Conservation (phyloP, 2,329 filamentous ascomycete genomes). For the Purpureocillium lavendulum region DNA sequence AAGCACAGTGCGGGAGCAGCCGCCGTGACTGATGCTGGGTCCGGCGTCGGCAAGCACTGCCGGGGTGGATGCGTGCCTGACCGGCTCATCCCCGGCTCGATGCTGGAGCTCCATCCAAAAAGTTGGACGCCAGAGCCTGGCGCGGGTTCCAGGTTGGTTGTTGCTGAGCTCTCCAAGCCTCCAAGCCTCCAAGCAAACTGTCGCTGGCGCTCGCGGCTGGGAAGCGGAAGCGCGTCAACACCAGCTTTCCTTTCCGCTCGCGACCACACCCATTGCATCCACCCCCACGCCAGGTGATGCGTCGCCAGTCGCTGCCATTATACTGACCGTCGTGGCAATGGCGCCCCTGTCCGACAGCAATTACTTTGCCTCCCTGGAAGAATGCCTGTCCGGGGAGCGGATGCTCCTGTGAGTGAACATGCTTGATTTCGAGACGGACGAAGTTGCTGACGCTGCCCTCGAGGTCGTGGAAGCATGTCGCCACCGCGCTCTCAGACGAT, state of each 20-base stretch:
- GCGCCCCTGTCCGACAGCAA: conserved; percentile 59
- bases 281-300: conserved; percentile 23
- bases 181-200: neutral
- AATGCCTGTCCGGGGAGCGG: conserved; percentile 73
- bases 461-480: conserved; percentile 56
- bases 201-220: conserved; percentile 13
- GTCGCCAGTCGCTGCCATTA: conserved; percentile 26
- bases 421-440: conserved; percentile 7
- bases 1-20: neutral
- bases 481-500: conserved; percentile 46
- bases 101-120: conserved; percentile 19
- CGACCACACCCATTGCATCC: conserved; percentile 1
- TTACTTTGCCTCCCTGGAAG: conserved; percentile 79
- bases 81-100: conserved; percentile 17
- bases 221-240: conserved; percentile 24
- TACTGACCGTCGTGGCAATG: conserved; percentile 54
- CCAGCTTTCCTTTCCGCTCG: conserved; percentile 15
- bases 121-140: conserved; percentile 8
- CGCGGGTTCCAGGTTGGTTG: neutral
- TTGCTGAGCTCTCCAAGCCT: conserved; percentile 2
- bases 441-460: conserved; percentile 5
- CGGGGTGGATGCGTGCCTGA: neutral
- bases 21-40: no score
- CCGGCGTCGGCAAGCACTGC: no score
- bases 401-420: conserved; percentile 67